Conservation (phyloP, 2,329 filamentous ascomycete genomes). For the Penicillium expansum region DNA sequence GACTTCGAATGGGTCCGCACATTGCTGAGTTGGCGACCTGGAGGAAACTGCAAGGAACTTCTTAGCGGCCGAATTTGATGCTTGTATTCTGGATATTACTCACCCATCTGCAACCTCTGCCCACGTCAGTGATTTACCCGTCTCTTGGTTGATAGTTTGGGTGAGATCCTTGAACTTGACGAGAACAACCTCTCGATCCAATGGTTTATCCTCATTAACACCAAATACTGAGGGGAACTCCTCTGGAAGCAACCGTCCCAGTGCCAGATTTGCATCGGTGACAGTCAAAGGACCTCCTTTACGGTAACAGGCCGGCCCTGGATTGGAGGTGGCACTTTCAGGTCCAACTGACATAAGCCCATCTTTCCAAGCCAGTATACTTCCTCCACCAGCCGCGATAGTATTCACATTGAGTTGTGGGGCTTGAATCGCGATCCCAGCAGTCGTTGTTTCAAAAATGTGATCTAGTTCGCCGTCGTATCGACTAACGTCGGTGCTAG, state of each 20-base stretch:
- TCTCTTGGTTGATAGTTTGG: conserved; percentile 71
- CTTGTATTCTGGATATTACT: background rate
- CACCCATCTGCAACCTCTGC: conserved; percentile 32
- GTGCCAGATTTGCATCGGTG: conserved; percentile 84
- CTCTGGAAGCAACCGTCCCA: conserved; percentile 78
- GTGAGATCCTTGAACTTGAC: conserved; percentile 72
- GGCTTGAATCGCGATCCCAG: conserved; percentile 86
- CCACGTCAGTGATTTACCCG: conserved; percentile 55
- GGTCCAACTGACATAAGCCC: conserved; percentile 85
- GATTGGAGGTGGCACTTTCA: conserved; percentile 81
- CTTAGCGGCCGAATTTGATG: conserved; percentile 42
- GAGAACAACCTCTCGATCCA: conserved; percentile 73
- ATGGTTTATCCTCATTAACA: conserved; percentile 52
- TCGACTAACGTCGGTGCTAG: conserved; percentile 80
- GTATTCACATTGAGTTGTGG: conserved; percentile 92
- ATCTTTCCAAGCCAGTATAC: conserved; percentile 73
- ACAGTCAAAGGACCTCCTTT: conserved; percentile 86
- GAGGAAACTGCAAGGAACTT: conserved; percentile 75
- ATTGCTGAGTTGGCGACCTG: conserved; percentile 88
- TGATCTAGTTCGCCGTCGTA: conserved; percentile 87
- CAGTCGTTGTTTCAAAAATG: conserved; percentile 87
- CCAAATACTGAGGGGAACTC: conserved; percentile 66
- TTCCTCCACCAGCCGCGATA: conserved; percentile 75
- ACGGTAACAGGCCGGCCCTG: too few relatives aligned
- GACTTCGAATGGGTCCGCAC: conserved; percentile 77